phyloP scores from a whole-genome alignment of 495 filamentous ascomycete species.

The Neurospora sp. region DNA sequence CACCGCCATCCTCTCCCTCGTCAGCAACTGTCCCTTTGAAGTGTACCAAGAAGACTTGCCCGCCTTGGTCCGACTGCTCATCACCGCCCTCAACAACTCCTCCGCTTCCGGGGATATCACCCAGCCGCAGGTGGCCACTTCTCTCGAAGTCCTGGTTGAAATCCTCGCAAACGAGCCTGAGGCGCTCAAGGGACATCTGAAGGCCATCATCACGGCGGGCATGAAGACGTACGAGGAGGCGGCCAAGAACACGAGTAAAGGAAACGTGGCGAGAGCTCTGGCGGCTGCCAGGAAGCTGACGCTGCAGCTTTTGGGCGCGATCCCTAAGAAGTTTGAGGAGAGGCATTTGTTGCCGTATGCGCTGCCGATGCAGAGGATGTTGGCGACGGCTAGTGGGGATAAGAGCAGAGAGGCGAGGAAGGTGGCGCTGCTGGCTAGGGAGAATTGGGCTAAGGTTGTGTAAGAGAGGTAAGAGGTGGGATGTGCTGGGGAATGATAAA shows the following conservation, averaged over 20 bases:
- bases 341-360: conserved; percentile 25
- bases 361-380: conserved; percentile 25
- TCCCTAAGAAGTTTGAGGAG: conserved; percentile 32
- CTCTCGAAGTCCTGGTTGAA: conserved; percentile 28
- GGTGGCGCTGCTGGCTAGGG: conserved; percentile 30
- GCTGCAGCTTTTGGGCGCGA: conserved; percentile 27
- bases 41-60: conserved; percentile 31
- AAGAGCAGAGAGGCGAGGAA: conserved; percentile 32
- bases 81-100: conserved; percentile 20
- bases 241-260: conserved; percentile 4
- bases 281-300: conserved; percentile 24
- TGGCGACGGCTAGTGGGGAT: conserved; percentile 34
- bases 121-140: conserved; percentile 16
- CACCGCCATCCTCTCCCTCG: conserved; percentile 25
- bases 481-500: not conserved
- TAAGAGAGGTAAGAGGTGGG: not conserved
- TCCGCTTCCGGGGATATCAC: conserved; percentile 7
- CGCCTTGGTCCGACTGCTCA: conserved; percentile 25
- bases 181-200: conserved; percentile 25
- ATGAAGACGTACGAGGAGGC: conserved; percentile 18
- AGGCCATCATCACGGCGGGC: conserved; percentile 24
- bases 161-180: conserved; percentile 27
- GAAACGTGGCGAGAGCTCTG: not conserved
- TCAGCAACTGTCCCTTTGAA: conserved; percentile 29
- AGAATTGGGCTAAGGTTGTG: conserved; percentile 26